Percentiles rank a stretch among this genome's conserved stretches.
Evolutionary conservation across 2,329 filamentous ascomycete species (phyloP).

Genomic region (Alternaria longipes): DNA sequence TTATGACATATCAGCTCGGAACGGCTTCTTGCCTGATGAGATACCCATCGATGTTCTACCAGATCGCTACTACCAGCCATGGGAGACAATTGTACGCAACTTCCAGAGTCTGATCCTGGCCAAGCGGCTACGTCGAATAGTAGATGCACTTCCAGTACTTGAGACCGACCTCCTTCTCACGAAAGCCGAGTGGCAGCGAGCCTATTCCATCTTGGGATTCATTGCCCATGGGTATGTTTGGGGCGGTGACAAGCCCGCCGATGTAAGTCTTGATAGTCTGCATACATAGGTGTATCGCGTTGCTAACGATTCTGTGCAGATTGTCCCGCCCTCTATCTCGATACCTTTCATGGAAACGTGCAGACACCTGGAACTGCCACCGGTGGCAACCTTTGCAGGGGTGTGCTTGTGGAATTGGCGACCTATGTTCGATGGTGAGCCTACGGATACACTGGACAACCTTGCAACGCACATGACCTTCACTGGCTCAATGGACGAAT

Average conservation of each 20-base stretch:
- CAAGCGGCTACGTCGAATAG: conserved; percentile 79
- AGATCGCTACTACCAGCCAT: conserved; percentile 92
- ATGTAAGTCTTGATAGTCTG: conserved; percentile 60
- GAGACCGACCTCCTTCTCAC: conserved; percentile 82
- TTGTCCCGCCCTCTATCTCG: conserved; percentile 81
- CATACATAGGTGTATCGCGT: conserved; percentile 8
- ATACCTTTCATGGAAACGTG: conserved; percentile 83
- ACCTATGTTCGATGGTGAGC: conserved; percentile 84
- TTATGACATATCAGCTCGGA: conserved; percentile 79
- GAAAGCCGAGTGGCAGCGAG: conserved; percentile 89
- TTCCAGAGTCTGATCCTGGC: conserved; percentile 87
- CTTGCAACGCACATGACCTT: conserved; percentile 88
- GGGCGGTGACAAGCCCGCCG: conserved; percentile 78
- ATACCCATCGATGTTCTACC: conserved; percentile 81
- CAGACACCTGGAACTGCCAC: conserved; percentile 81
- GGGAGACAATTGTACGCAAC: conserved; percentile 87
- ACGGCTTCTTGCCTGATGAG: conserved; percentile 88
- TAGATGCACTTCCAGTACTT: conserved; percentile 83
- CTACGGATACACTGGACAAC: conserved; percentile 84
- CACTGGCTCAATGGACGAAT: conserved; percentile 93
- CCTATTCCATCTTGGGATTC: conserved; percentile 81
- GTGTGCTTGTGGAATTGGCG: conserved; percentile 97
- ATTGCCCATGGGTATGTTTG: conserved; percentile 89
- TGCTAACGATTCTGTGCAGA: conserved; percentile 50
- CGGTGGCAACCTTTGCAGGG: conserved; percentile 92